Conservation (phyloP, 2,329 filamentous ascomycete genomes). For the Aaosphaeria pasadenensis region DNA sequence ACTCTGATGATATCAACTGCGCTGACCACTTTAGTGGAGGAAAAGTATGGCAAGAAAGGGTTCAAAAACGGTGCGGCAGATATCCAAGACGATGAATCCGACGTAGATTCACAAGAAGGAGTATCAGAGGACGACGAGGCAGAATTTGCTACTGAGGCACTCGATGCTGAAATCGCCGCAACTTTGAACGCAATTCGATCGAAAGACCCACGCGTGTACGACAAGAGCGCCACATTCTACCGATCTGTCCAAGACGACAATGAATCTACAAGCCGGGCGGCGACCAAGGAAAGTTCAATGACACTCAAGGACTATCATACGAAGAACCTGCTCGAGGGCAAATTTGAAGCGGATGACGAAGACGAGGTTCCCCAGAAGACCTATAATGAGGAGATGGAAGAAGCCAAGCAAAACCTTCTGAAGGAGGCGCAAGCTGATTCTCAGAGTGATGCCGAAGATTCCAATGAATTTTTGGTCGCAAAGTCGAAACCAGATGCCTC, state of each 20-base stretch:
- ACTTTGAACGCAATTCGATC: slow-evolving; percentile 83
- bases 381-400: slow-evolving; percentile 85
- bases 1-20: background rate
- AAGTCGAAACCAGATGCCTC: slow-evolving; percentile 53
- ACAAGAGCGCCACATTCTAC: slow-evolving; percentile 77
- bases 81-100: slow-evolving; percentile 53
- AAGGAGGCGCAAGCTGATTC: slow-evolving; percentile 72
- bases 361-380: slow-evolving; percentile 61
- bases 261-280: slow-evolving; percentile 24
- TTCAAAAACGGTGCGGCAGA: slow-evolving; percentile 13
- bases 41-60: slow-evolving; percentile 68
- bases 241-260: slow-evolving; percentile 54
- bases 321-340: slow-evolving; percentile 77
- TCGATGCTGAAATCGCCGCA: slow-evolving; percentile 83
- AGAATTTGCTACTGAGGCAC: slow-evolving; percentile 76
- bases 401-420: slow-evolving; percentile 73
- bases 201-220: slow-evolving; percentile 90
- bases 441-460: slow-evolving; percentile 50
- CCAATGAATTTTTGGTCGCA: slow-evolving; percentile 71
- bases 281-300: slow-evolving; percentile 78
- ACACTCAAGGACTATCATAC: slow-evolving; percentile 88
- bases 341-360: slow-evolving; percentile 57
- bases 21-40: slow-evolving; percentile 64
- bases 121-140: slow-evolving; percentile 90
- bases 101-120: slow-evolving; percentile 50